phyloP scores from a whole-genome alignment of 176 grass and related monocot genomes.

The Tuctoria greenei region DNA sequence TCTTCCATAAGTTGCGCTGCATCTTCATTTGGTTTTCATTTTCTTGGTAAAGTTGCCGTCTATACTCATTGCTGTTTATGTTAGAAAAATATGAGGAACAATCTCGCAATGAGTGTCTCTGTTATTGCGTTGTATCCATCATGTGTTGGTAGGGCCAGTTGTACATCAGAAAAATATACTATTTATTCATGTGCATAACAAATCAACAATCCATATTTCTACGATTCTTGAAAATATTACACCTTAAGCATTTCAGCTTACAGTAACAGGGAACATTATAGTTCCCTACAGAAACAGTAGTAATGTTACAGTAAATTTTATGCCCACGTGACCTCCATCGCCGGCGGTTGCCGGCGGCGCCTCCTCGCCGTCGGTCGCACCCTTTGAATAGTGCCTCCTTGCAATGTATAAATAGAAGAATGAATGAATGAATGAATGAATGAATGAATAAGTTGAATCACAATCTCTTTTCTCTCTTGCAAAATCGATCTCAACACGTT shows the following conservation, averaged over 20 bases:
- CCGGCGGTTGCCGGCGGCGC: too few relatives aligned
- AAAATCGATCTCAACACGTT: too few relatives aligned
- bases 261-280: not conserved
- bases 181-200: not conserved
- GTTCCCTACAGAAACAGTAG: not conserved
- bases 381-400: too few relatives aligned
- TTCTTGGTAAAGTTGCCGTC: not conserved
- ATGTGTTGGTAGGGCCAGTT: not conserved
- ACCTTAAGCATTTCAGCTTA: not conserved
- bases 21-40: constrained; percentile 19
- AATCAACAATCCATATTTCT: not conserved
- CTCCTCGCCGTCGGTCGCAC: too few relatives aligned
- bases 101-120: constrained; percentile 13
- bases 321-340: too few relatives aligned
- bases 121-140: not conserved
- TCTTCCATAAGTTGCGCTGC: constrained; percentile 7
- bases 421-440: too few relatives aligned
- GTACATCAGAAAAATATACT: not conserved
- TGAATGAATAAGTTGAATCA: too few relatives aligned
- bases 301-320: too few relatives aligned
- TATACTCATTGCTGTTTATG: constrained; percentile 5
- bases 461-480: too few relatives aligned
- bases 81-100: not conserved
- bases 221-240: not conserved
- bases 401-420: too few relatives aligned